Evolutionary conservation across 345 rosid species (phyloP), one percentile per base, ranked within the genome.

Genomic region (Nephelium lappaceum): DNA sequence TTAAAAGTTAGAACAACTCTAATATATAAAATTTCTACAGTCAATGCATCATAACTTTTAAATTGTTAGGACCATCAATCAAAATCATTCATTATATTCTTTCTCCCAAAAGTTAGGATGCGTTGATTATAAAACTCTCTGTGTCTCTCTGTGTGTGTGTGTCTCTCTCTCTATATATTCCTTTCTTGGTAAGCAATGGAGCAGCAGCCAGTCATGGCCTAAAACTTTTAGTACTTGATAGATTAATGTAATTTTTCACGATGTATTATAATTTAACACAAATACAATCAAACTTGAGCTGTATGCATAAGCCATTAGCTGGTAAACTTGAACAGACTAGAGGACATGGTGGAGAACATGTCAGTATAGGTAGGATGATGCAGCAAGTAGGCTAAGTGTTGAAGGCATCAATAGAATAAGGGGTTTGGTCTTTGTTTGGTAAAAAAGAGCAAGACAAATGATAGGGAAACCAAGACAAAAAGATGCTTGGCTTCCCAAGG

Each of bases 401-500:
- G 51, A 57, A 57, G 21, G 18, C 2, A 43, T 75, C 15, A 53
- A 74, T 15, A 39, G 76, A n/a, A 6, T 39, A 14, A 18, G 39
- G 42, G 19, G 0, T 23, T 55, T 74, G 84, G 81, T 77, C 81
- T 71, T 72, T 74, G 73, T 73, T 69, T 78, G 86, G 82, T 73
- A 79, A 85, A 77, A 84, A 81, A 84, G 76, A 79, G 80, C 72
- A 83, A 68, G 67, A 77, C 78, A 72, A 88, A 79, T 78, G 84
- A 86, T 84, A 67, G 81, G 84, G 83, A 84, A 77, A 81, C 42
- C 23, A 82, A 79, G 80, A 66, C 3, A 57, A 80, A 87, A 81
- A 89, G 91, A 90, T 89, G 85, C 92, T 89, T 91, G 82, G 86
- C 93, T 86, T 91, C 94, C 92, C 88, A 83, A 82, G 86, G 86